A percentile compares a stretch with the other conserved stretches of the same genome.
These are phyloP conservation scores for Lasiosphaeria ovina DNA, from an alignment of 495 filamentous ascomycete genomes.

Conservation along the genomic window DNA sequence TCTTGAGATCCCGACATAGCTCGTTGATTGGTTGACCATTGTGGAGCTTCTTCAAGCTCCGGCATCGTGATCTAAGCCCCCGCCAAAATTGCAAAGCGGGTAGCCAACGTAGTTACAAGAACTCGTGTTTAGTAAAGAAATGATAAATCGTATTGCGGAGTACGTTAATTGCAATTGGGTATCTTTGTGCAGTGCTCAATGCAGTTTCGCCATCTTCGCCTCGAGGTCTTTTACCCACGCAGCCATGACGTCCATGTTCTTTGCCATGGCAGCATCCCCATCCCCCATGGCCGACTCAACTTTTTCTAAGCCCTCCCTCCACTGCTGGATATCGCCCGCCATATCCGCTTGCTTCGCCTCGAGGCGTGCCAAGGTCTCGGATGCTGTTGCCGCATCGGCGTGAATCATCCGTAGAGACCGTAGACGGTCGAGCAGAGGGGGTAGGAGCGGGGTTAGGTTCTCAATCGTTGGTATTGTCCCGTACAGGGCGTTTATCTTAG, in stretches of 20 bases:
- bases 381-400: constrained; percentile 80
- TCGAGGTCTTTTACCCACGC: constrained; percentile 90
- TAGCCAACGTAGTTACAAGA: too few species aligned
- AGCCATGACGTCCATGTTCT: constrained; percentile 77
- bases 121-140: too few species aligned
- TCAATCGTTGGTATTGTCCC: constrained; percentile 87
- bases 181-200: constrained; percentile 32
- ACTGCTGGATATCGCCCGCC: constrained; percentile 76
- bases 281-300: constrained; percentile 71
- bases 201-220: constrained; percentile 61
- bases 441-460: constrained; percentile 77
- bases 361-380: constrained; percentile 70
- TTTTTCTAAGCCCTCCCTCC: constrained; percentile 77
- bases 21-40: too few species aligned
- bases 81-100: too few species aligned
- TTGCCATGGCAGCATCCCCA: constrained; percentile 65
- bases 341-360: constrained; percentile 81
- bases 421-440: constrained; percentile 80
- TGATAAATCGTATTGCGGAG: too few species aligned
- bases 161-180: constrained; percentile 18
- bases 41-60: too few species aligned
- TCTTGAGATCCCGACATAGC: too few species aligned
- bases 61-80: too few species aligned
- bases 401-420: constrained; percentile 82
- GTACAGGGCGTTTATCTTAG: constrained; percentile 92